Base-by-base conservation (phyloP, 1,139 yeast species). In the Nakaseomyces kungkrabaensis region DNA sequence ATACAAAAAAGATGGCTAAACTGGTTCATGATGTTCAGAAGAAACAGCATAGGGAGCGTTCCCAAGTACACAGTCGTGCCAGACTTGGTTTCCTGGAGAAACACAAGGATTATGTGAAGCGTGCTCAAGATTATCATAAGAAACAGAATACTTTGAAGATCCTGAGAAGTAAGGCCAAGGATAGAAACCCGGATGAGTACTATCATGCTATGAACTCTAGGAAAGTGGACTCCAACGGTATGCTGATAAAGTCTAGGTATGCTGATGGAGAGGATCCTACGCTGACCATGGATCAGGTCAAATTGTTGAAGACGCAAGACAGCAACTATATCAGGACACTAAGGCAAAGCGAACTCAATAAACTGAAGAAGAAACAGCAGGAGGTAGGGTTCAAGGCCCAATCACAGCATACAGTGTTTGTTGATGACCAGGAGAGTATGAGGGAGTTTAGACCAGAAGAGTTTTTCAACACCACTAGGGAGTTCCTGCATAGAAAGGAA, bases 171-270 rank as follows among this genome's bases (percentile, higher is more conserved):
- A 88, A 88, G 66, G 95, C 86, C 1, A 72, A 75, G 44, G 75
- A 76, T 45, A 77, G 89, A 59, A 92, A 92, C 65, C 95, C 95
- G n/a, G 97, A 92, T 75, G 98, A 92, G 68, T 92, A 85, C 70
- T 88, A 89, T 68, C 96, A 88, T 77, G 92, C 88, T 24, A 92
- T 92, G 97, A 79, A 83, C 43, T 73, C 75, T 27, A 73, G 75
- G 54, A 75, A 74, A 59, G 81, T 95, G 4, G 95, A 86, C 57
- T 72, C 74, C 4, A 58, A 63, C 11, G 97, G 97, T 1, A 73
- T 85, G 11, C 64, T 84, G 48, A 68, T 85, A 9, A 69, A 82
- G 3, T 87, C 85, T 44, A 72, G 95, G 56, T 89, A 80, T 32
- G 77, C 75, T 43, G 85, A 81, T 56, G 59, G 60, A 29, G 62